These are phyloP conservation scores for Talinum fruticosum DNA, from an alignment of 148 eudicot species.

Conservation along the genomic window DNA sequence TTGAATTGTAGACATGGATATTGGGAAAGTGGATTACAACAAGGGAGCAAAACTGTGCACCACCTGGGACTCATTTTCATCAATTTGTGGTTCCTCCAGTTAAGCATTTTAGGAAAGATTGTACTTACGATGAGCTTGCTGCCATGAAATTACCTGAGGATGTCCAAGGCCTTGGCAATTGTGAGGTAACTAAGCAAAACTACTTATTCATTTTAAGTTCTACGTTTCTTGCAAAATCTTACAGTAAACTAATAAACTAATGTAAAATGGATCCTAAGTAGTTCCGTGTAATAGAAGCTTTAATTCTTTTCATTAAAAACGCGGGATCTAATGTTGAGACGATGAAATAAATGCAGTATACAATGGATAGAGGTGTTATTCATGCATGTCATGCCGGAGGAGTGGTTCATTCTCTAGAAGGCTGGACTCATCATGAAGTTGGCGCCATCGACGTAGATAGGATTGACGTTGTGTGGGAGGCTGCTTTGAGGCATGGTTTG, in stretches of 20 bases:
- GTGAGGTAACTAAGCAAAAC: slow-evolving; percentile 41
- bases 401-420: slow-evolving; percentile 61
- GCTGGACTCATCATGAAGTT: slow-evolving; percentile 81
- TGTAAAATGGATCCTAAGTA: too few relatives aligned
- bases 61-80: slow-evolving; percentile 67
- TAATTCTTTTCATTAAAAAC: neutral
- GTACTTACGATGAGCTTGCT: slow-evolving; percentile 74
- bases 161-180: slow-evolving; percentile 55
- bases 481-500: slow-evolving; percentile 67
- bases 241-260: too few relatives aligned
- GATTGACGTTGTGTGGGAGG: slow-evolving; percentile 77
- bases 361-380: slow-evolving; percentile 75
- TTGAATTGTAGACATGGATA: slow-evolving; percentile 52
- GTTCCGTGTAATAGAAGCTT: neutral
- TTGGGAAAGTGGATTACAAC: slow-evolving; percentile 83
- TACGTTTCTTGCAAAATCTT: too few relatives aligned
- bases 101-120: slow-evolving; percentile 50
- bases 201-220: too few relatives aligned
- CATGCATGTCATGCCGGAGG: slow-evolving; percentile 93
- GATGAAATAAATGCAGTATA: slow-evolving; percentile 41
- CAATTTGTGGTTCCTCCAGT: slow-evolving; percentile 85
- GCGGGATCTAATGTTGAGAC: neutral
- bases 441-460: slow-evolving; percentile 76
- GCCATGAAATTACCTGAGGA: slow-evolving; percentile 72
- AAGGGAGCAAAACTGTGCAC: slow-evolving; percentile 71